Base-by-base conservation (phyloP, 1,284 basidiomycete genomes). In the Moesziomyces sp. region DNA sequence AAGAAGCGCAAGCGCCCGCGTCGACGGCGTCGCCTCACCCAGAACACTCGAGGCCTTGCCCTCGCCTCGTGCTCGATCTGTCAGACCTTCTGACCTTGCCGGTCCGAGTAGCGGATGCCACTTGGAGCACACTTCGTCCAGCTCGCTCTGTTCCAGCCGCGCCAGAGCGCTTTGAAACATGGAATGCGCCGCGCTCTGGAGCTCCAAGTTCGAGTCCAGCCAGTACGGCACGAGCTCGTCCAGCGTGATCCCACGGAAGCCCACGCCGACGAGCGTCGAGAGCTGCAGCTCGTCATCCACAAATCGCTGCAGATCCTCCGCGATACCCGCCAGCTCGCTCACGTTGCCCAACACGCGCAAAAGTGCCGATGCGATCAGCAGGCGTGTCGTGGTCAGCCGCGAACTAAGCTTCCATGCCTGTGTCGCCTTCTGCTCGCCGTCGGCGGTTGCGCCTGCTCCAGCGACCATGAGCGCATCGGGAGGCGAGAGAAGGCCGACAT, bases 221-320 rank as follows among this genome's bases (percentile, higher is more conserved):
- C 65, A 58, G 49, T 88, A 88, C 18, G 86, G 86, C 3, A 91
- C 91, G 46, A 96, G 87, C 68, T 89, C 89, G 7, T 89, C 87
- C 1, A 96, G 86, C 62, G 89, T 90, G 0, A 93, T 91, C 11
- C 60, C 63, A 4, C 54, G 58, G 50, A 67, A 67, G 0, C 60
- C 59, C 5, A 59, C 61, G 7, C 65, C 71, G 1, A 67, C 61
- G 7, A 63, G 33, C 16, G 45, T 47, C 5, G 58, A 26, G 5
- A 74, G 33, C 2, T 38, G 52, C 4, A 58, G 52, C 10, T 59
- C 58, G 8, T 62, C 50, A 33, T 70, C 59, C 43, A 66, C 55
- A 18, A 70, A 70, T 16, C 30, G 44, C 26, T 38, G 61, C 43
- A 65, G 45, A 26, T 64, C 64, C 33, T 46, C 43, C 3, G 64